Conservation (phyloP, 108 stramenopile genomes). For the Pseudonitzschia delicatissima region DNA sequence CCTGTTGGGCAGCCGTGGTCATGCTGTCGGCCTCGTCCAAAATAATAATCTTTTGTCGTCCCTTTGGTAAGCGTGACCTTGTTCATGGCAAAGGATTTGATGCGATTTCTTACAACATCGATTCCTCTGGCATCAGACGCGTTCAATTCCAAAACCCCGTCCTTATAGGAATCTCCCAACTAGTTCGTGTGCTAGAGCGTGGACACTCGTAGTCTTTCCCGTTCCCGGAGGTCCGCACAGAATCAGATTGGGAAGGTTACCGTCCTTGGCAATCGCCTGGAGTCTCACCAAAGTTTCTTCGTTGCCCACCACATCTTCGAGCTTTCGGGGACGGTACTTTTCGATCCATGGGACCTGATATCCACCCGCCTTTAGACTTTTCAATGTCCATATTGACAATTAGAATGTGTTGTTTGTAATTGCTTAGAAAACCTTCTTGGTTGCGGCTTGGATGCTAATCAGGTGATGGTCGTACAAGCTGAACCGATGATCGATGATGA, state of each 20-base stretch:
- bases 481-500: too few species aligned
- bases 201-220: constrained; percentile 81
- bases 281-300: constrained; percentile 92
- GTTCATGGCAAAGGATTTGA: constrained; percentile 98
- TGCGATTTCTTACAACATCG: constrained; percentile 96
- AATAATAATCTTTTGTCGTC: constrained; percentile 96
- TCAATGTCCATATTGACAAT: background rate
- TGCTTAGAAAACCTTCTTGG: background rate
- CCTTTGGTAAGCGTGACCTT: constrained; percentile 78
- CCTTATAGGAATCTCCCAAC: constrained; percentile 77
- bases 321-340: constrained; percentile 85
- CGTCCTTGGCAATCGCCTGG: constrained; percentile 90
- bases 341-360: constrained; percentile 97
- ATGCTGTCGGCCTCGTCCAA: constrained; percentile 99
- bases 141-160: constrained; percentile 89
- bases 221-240: constrained; percentile 87
- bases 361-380: constrained; percentile 1
- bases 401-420: background rate
- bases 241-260: constrained; percentile 98
- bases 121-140: constrained; percentile 98
- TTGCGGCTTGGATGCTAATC: background rate
- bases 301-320: constrained; percentile 96
- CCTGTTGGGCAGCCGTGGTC: constrained; percentile 98
- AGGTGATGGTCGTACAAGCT: too few species aligned
- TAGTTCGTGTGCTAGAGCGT: constrained; percentile 85